These are phyloP conservation scores for Rhododendron henanense DNA, from an alignment of 148 eudicot species.

Conservation along the genomic window DNA sequence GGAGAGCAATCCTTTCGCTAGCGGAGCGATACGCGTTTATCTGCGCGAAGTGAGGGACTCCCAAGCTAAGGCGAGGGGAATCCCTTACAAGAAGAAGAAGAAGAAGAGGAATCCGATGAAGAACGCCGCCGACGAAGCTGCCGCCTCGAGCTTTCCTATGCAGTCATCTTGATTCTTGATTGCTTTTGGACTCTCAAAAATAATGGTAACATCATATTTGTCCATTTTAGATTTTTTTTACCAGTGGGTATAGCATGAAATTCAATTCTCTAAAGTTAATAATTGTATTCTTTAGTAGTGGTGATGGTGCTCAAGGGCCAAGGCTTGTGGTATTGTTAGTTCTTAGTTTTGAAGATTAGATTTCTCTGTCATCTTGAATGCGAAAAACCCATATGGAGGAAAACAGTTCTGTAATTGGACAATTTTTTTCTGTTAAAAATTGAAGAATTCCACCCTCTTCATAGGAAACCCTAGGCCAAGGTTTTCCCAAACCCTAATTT, in stretches of 20 bases:
- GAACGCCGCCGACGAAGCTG: conserved; percentile 11
- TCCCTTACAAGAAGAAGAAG: conserved; percentile 68
- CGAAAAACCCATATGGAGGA: background rate
- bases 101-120: conserved; percentile 37
- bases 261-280: background rate
- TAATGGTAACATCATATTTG: conserved; percentile 6
- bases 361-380: background rate
- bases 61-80: conserved; percentile 69
- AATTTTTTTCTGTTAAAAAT: background rate
- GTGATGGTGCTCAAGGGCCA: background rate
- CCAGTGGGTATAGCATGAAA: background rate
- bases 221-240: background rate
- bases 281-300: background rate
- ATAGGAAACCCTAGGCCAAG: conserved; percentile 9
- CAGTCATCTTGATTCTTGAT: conserved; percentile 25
- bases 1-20: conserved; percentile 59
- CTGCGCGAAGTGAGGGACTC: conserved; percentile 60
- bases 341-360: background rate
- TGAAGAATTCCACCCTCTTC: background rate
- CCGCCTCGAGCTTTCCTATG: conserved; percentile 31
- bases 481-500: conserved; percentile 14
- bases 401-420: background rate
- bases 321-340: background rate
- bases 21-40: conserved; percentile 49
- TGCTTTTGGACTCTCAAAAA: conserved; percentile 3